Base-by-base conservation (phyloP, 176 grass and related monocot species). In the Eleusine coracana region DNA sequence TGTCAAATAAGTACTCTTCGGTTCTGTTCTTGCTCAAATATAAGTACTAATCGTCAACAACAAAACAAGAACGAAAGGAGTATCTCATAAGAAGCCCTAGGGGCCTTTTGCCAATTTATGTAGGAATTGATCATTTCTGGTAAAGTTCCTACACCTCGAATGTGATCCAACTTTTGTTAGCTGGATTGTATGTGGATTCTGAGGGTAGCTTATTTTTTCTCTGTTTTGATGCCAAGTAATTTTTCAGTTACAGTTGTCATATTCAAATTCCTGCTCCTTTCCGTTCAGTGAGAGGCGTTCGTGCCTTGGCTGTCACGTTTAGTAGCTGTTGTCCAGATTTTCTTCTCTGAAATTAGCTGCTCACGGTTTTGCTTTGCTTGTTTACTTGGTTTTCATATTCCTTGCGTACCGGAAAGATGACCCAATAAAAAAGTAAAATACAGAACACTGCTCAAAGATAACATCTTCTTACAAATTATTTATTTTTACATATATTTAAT, bases 271-370 rank as follows among this genome's bases (percentile, higher is more conserved):
- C 29, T 51, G 27, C 61, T 66, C 1, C 1, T 40, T 5, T 71
- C 50, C 76, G 42, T 74, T 29, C 3, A 25, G n/a, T 74, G 45
- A 64, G 50, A n/a, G 9, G 66, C n/a, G 28, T 37, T 74, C 16
- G 27, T 80, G 27, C 0, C 77, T 75, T 86, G 77, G 77, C 77
- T 28, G 50, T 46, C 85, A 87, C 77, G 77, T 81, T 74, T 38
- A 39, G 77, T 25, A 36, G 37, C 38, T 46, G 49, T 23, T 11
- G 14, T 68, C 67, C 65, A 5, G 5, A 42, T 41, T 62, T 44
- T 13, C 10, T 9, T 60, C 2, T 28, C 21, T 44, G 20, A 9
- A 41, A 77, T 28, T 59, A 59, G 70, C 60, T 58, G 27, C 48
- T 42, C 36, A n/a, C 48, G 37, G 49, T 75, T 69, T 45, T 25